Evolutionary conservation across 192 early-diverging fungal genomes (phyloP).

Genomic region (Gigaspora rosea): DNA sequence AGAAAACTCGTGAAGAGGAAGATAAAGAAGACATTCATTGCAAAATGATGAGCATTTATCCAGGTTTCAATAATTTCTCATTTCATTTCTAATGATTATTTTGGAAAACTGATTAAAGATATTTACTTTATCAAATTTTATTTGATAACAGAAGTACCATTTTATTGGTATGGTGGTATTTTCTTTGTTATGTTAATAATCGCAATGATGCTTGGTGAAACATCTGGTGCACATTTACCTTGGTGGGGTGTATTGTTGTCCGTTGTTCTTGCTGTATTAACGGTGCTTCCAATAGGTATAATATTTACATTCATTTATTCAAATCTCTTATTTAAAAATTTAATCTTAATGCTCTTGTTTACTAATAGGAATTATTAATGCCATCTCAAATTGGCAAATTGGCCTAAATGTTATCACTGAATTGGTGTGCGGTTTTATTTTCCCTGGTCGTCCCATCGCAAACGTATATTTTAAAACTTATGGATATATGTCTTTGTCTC

Average conservation of each 20-base stretch:
- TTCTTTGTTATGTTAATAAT: constrained; percentile 40
- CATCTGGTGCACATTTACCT: constrained; percentile 43
- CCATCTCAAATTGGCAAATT: constrained; percentile 52
- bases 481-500: constrained; percentile 60
- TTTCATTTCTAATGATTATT: neutral
- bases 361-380: constrained; percentile 44
- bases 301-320: neutral
- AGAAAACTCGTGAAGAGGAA: too few relatives aligned
- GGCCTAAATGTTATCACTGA: constrained; percentile 61
- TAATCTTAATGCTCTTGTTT: neutral
- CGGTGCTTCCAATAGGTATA: constrained; percentile 52
- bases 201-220: constrained; percentile 41
- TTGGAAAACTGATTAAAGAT: too few relatives aligned
- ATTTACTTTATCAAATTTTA: neutral
- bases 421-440: constrained; percentile 53
- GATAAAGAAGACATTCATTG: constrained; percentile 23
- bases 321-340: neutral
- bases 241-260: constrained; percentile 53
- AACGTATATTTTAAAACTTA: constrained; percentile 64
- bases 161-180: constrained; percentile 51
- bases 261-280: constrained; percentile 39
- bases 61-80: neutral
- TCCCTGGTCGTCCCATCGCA: constrained; percentile 55
- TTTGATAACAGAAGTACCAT: constrained; percentile 44
- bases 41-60: constrained; percentile 24